Evolutionary conservation across 2,329 filamentous ascomycete genomes (phyloP).

Genomic region (Gaeumannomyces sp.): DNA sequence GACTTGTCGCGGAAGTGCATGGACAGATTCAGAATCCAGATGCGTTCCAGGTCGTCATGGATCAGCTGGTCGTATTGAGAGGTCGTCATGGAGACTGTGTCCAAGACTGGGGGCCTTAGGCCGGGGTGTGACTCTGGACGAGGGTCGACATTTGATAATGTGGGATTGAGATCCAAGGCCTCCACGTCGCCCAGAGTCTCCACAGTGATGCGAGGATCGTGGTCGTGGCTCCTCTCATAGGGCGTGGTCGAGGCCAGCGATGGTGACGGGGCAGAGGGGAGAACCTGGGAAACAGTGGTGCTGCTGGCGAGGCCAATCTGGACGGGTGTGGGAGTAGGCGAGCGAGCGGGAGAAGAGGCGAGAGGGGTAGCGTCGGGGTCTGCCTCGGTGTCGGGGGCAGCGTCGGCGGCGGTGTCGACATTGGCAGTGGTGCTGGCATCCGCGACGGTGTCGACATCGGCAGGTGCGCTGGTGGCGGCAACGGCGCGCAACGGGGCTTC

Average conservation of each 20-base stretch:
- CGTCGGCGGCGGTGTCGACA: not conserved
- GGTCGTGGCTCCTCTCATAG: not conserved
- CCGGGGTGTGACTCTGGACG: not conserved
- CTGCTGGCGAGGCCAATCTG: not conserved
- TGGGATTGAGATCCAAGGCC: not conserved
- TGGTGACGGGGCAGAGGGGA: constrained; percentile 17
- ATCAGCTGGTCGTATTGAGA: constrained; percentile 58
- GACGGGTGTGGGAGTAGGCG: too few relatives aligned
- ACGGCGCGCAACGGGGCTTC: constrained; percentile 26
- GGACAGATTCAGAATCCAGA: constrained; percentile 94
- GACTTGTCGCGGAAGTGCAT: constrained; percentile 97
- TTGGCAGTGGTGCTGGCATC: not conserved
- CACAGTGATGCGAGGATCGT: not conserved
- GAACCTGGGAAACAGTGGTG: not conserved
- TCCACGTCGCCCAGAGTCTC: not conserved
- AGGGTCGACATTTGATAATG: not conserved
- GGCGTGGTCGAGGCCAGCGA: constrained; percentile 10
- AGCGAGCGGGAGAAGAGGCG: too few relatives aligned
- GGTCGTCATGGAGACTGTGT: constrained; percentile 42
- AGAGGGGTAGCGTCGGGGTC: too few relatives aligned
- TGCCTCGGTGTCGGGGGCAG: too few relatives aligned
- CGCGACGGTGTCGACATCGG: not conserved
- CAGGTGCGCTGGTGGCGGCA: not conserved
- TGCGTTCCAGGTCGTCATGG: constrained; percentile 74
- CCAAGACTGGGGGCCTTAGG: constrained; percentile 17